Conservation (phyloP, 305 asterid genomes). For the Fraxinus ornus region DNA sequence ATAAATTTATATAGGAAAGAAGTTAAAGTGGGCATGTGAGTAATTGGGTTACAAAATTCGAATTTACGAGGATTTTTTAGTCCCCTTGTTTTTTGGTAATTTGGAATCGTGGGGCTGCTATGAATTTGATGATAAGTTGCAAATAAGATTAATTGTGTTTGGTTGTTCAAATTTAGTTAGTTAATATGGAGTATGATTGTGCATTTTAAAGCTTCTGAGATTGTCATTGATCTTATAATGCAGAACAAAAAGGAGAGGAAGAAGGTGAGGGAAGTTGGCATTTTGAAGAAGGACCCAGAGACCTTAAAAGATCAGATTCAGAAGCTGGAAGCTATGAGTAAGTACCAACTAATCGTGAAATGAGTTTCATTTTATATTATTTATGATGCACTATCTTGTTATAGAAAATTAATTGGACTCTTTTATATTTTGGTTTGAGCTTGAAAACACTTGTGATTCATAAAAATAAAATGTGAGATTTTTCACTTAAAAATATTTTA, state of each 20-base stretch:
- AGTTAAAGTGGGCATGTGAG: not conserved
- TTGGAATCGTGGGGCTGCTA: not conserved
- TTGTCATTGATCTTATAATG: constrained; percentile 16
- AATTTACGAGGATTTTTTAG: not conserved
- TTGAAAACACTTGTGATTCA: not conserved
- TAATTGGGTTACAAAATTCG: not conserved
- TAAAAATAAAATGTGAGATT: not conserved
- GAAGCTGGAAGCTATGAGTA: constrained; percentile 85
- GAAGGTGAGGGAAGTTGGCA: constrained; percentile 95
- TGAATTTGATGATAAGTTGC: not conserved
- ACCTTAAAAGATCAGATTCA: constrained; percentile 72
- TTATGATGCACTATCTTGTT: not conserved
- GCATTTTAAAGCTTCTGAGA: constrained; percentile 13
- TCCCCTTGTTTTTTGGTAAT: not conserved
- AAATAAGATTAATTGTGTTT: not conserved
- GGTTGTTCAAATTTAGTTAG: not conserved
- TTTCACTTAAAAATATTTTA: not conserved
- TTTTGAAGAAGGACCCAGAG: constrained; percentile 91
- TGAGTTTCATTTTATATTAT: not conserved
- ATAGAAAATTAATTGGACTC: constrained; percentile 1
- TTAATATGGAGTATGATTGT: constrained; percentile 11
- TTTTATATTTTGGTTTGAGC: constrained; percentile 8
- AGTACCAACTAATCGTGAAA: constrained; percentile 26
- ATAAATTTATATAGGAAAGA: not conserved
- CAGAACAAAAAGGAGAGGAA: constrained; percentile 95